Evolutionary conservation across 345 rosid genomes (phyloP).

Genomic region (Populus pruinosa): DNA sequence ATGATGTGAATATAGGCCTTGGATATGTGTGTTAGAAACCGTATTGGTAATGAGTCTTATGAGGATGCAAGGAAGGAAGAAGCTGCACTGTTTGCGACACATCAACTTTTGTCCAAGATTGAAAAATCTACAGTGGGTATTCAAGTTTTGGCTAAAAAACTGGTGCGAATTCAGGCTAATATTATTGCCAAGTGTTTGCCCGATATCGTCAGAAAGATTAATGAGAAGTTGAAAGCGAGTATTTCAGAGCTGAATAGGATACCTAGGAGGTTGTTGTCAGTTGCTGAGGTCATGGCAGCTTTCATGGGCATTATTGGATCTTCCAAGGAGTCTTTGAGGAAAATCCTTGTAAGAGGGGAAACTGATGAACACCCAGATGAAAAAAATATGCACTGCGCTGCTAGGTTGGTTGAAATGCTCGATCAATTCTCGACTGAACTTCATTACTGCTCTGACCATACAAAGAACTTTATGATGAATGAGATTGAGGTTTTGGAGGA

Average conservation of each 20-base stretch:
- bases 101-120: slow-evolving; percentile 25
- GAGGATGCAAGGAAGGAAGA: slow-evolving; percentile 35
- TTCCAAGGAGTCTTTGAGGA: slow-evolving; percentile 41
- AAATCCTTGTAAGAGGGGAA: slow-evolving; percentile 41
- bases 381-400: slow-evolving; percentile 25
- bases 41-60: slow-evolving; percentile 35
- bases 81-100: slow-evolving; percentile 17
- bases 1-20: slow-evolving; percentile 47
- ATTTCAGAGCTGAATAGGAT: slow-evolving; percentile 20
- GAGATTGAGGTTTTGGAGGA: slow-evolving; percentile 36
- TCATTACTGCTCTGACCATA: neutral
- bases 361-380: slow-evolving; percentile 39
- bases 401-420: slow-evolving; percentile 32
- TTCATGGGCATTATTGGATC: slow-evolving; percentile 41
- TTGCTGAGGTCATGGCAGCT: slow-evolving; percentile 34
- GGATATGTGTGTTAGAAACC: slow-evolving; percentile 51
- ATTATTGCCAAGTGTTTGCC: slow-evolving; percentile 33
- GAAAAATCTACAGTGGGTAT: slow-evolving; percentile 37
- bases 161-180: slow-evolving; percentile 35
- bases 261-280: slow-evolving; percentile 25
- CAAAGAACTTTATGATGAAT: slow-evolving; percentile 13
- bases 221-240: slow-evolving; percentile 23
- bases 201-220: slow-evolving; percentile 22
- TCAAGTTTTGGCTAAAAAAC: slow-evolving; percentile 34
- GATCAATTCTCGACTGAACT: slow-evolving; percentile 6